phyloP scores from a whole-genome alignment of 345 rosid species.

The Pistacia atlantica region DNA sequence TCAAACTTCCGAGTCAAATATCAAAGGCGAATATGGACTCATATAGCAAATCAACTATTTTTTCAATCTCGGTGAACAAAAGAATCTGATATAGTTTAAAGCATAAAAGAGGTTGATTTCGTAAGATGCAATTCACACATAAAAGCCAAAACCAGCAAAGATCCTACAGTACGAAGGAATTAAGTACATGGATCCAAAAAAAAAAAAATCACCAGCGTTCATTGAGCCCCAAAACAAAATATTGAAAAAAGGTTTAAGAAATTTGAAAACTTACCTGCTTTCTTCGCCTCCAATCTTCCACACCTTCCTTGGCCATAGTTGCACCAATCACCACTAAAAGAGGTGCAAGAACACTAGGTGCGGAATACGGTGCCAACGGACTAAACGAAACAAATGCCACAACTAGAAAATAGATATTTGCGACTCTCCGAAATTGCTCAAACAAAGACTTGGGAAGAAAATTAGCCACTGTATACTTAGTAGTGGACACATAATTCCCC shows the following conservation, averaged over 20 bases:
- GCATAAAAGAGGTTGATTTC: neutral
- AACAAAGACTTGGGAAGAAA: slow-evolving; percentile 94
- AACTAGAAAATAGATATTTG: slow-evolving; percentile 84
- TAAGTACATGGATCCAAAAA: neutral
- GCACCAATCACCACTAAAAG: slow-evolving; percentile 80
- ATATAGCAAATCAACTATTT: neutral
- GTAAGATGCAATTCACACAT: neutral
- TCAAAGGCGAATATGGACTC: neutral
- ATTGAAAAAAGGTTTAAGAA: slow-evolving; percentile 4
- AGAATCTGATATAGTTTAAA: neutral
- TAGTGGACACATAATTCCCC: slow-evolving; percentile 86
- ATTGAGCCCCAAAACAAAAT: neutral
- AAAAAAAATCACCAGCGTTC: neutral
- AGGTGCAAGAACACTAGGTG: slow-evolving; percentile 73
- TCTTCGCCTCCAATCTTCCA: slow-evolving; percentile 83
- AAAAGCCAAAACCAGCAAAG: neutral
- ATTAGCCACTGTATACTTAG: slow-evolving; percentile 71
- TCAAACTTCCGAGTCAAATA: neutral
- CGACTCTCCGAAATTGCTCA: slow-evolving; percentile 98
- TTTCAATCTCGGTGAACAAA: neutral
- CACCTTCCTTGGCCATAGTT: slow-evolving; percentile 83
- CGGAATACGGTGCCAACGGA: slow-evolving; percentile 83
- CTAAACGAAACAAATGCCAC: slow-evolving; percentile 87
- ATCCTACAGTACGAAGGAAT: neutral
- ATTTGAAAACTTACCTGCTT: slow-evolving; percentile 52